Evolutionary conservation across 2,329 filamentous ascomycete species (phyloP).

Genomic region (Xylariaceae sp.): DNA sequence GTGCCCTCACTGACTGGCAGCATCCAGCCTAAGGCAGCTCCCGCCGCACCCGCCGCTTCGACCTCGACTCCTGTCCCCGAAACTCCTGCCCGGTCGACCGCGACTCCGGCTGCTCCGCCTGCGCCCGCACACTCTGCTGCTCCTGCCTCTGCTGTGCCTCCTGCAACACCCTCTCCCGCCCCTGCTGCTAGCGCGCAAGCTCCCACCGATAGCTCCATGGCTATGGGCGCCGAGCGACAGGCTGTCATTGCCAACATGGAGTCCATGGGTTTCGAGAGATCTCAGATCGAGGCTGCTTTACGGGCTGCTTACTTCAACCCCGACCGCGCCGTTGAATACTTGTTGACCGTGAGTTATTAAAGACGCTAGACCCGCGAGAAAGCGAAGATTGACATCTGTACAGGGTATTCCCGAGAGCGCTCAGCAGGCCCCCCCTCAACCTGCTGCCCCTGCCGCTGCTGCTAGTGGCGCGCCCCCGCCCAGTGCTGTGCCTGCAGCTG

Average conservation of each 20-base stretch:
- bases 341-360: conserved; percentile 64
- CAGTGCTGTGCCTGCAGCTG: too few relatives aligned
- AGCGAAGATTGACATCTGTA: conserved; percentile 3
- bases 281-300: conserved; percentile 89
- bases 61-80: conserved; percentile 57
- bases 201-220: conserved; percentile 73
- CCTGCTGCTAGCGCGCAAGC: conserved; percentile 42
- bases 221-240: conserved; percentile 77
- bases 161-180: conserved; percentile 53
- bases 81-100: conserved; percentile 55
- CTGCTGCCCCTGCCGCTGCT: conserved; percentile 31
- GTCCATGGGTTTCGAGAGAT: conserved; percentile 89
- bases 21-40: conserved; percentile 64
- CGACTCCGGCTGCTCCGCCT: conserved; percentile 45
- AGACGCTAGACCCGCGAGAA: neutral
- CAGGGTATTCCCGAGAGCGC: conserved; percentile 89
- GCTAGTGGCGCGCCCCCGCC: conserved; percentile 37
- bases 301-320: conserved; percentile 96
- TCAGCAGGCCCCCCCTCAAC: conserved; percentile 63
- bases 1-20: conserved; percentile 3
- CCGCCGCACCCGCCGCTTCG: conserved; percentile 44
- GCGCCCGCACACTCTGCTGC: conserved; percentile 43
- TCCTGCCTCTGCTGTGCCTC: conserved; percentile 41
- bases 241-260: conserved; percentile 90
- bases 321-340: conserved; percentile 93